Percentiles rank a stretch among this genome's conserved stretches.
Evolutionary conservation across 352 stramenopile species (phyloP).

Genomic region (Globisporangium parvum): DNA sequence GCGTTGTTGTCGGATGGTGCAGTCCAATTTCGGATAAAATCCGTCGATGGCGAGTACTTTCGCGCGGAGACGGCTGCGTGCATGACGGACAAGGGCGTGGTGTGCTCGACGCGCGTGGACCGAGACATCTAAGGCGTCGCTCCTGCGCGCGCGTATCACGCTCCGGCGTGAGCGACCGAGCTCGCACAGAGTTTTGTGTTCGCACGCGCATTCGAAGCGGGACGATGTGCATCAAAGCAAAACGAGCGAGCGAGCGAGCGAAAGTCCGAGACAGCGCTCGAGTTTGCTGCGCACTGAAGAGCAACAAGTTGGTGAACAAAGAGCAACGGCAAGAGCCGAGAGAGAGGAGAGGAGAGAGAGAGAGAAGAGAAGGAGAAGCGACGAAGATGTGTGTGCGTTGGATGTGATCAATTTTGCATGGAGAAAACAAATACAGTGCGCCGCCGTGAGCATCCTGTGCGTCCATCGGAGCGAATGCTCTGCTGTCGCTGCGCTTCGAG

Average conservation of each 20-base stretch:
- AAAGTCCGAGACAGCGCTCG: not conserved
- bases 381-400: not conserved
- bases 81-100: conserved; percentile 64
- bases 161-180: not conserved
- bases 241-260: not conserved
- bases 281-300: no score
- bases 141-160: not conserved
- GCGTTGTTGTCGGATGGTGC: conserved; percentile 8
- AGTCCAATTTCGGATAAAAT: conserved; percentile 85
- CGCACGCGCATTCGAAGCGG: no score
- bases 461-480: not conserved
- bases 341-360: no score
- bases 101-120: conserved; percentile 77
- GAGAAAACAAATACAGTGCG: conserved; percentile 1
- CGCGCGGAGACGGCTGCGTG: conserved; percentile 65
- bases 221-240: not conserved
- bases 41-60: conserved; percentile 69
- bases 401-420: conserved; percentile 4
- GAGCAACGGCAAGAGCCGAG: not conserved
- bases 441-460: not conserved
- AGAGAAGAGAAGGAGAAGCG: no score
- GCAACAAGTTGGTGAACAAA: not conserved
- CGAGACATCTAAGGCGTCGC: conserved; percentile 33
- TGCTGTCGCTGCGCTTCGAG: not conserved
- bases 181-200: not conserved